Evolutionary conservation across 225 moss, liverwort and hornwort genomes (phyloP), one percentile per base, ranked within the genome.

Genomic region (Rhytidiadelphus loreus): DNA sequence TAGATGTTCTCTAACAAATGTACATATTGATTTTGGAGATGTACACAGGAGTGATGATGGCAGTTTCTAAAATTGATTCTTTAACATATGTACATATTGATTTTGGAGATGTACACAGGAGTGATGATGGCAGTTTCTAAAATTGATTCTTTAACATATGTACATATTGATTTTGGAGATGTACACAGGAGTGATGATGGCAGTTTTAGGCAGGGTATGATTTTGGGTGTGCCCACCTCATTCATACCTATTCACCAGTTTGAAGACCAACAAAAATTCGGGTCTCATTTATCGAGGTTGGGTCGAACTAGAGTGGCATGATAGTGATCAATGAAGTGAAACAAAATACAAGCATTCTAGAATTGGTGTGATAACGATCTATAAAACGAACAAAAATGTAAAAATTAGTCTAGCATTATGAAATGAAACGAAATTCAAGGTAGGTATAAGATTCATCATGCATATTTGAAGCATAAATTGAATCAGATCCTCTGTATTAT

Each of bases 171-270:
- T 25, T 70, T 25, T 70, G 25, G 41, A 70, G 66, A 21, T 66
- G 21, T 12, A 11, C 11, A 19, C 10, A 64, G 4, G n/a, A 70
- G n/a, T 15, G 41, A 25, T 25, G n/a, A 43, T 70, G 70, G 25
- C 6, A 0, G 13, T 39, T 39, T 39, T n/a, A 69, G 12, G 12
- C 22, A n/a, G 2, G 12, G 11, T 37, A 20, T 6, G 0, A 65
- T 35, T 32, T 35, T 9, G n/a, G n/a, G 20, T 21, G 21, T 37
- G 20, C 24, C 8, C 8, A 39, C 69, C 43, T 44, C 29, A 14
- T 39, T 44, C 29, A 14, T 39, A 55, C 11, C 63, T 53, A 61
- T 20, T 28, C 53, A 35, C 81, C 12, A 37, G 65, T 57, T 74
- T 82, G 16, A 65, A 48, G 57, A 32, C 57, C 74, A 76, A 35